Conservation (phyloP, 768 basidiomycete species). For the Coprinopsis sp. region DNA sequence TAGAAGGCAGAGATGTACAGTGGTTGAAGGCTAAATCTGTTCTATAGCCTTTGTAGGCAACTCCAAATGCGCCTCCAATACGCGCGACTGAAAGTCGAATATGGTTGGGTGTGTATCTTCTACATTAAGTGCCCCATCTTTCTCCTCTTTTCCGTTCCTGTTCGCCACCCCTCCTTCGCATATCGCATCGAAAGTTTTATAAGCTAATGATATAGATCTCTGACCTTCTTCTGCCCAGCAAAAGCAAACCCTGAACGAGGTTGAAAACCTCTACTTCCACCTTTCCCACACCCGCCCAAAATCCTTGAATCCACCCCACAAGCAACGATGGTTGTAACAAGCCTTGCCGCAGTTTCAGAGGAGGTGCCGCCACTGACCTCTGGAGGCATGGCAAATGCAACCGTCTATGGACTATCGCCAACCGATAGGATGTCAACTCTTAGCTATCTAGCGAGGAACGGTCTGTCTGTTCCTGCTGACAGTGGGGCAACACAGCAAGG, state of each 20-base stretch:
- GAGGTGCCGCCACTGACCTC: background rate
- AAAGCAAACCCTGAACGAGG: conserved; percentile 75
- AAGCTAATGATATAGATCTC: background rate
- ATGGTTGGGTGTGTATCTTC: conserved; percentile 62
- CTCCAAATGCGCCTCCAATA: conserved; percentile 73
- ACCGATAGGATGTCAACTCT: too few relatives aligned
- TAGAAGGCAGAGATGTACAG: too few relatives aligned
- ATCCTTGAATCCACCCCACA: conserved; percentile 28
- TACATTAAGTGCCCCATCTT: background rate
- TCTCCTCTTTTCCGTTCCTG: background rate
- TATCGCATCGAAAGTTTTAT: too few relatives aligned
- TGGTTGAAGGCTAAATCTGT: background rate
- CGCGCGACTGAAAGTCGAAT: conserved; percentile 72
- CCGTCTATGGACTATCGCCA: too few relatives aligned
- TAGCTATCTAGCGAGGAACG: too few relatives aligned
- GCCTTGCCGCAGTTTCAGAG: conserved; percentile 16
- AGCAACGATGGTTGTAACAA: conserved; percentile 20
- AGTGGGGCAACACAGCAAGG: too few relatives aligned
- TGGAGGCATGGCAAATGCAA: too few relatives aligned
- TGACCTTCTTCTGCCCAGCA: conserved; percentile 38
- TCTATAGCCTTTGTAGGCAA: conserved; percentile 59
- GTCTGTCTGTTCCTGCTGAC: too few relatives aligned
- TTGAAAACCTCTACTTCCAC: conserved; percentile 78
- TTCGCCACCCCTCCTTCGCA: too few relatives aligned
- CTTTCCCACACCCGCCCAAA: conserved; percentile 58